Conservation (phyloP, 495 filamentous ascomycete species). For the Penicillium macrosclerotiorum region DNA sequence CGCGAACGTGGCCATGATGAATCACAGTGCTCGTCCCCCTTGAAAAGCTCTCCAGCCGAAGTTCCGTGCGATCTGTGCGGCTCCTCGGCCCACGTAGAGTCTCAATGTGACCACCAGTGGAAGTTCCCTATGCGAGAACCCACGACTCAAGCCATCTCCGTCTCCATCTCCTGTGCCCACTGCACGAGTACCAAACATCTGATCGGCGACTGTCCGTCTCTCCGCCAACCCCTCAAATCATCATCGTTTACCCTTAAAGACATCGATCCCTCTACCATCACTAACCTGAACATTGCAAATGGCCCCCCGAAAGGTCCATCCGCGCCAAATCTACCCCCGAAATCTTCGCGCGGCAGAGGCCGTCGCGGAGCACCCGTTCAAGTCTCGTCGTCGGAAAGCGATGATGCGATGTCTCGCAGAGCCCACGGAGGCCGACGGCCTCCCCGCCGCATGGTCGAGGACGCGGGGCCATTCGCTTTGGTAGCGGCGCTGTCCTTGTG, state of each 20-base stretch:
- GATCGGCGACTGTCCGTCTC: constrained; percentile 46
- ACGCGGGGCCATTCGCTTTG: constrained; percentile 31
- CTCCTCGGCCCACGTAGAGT: constrained; percentile 37
- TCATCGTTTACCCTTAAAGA: constrained; percentile 37
- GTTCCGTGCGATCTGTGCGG: constrained; percentile 48
- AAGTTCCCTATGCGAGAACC: constrained; percentile 27
- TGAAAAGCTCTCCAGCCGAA: constrained; percentile 38
- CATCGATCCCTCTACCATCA: constrained; percentile 34
- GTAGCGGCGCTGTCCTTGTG: constrained; percentile 3
- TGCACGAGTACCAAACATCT: constrained; percentile 47
- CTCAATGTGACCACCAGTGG: constrained; percentile 44
- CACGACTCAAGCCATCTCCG: constrained; percentile 24
- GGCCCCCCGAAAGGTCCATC: neutral
- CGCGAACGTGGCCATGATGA: constrained; percentile 45
- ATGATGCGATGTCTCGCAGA: constrained; percentile 16
- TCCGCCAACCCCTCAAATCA: constrained; percentile 17
- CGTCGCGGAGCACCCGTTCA: constrained; percentile 1
- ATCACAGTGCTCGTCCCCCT: constrained; percentile 32
- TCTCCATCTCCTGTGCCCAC: constrained; percentile 49
- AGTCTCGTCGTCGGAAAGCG: constrained; percentile 7
- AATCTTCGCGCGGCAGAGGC: constrained; percentile 14
- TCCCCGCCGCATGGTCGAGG: constrained; percentile 18
- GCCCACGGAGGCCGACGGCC: constrained; percentile 19
- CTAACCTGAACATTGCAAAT: constrained; percentile 33
- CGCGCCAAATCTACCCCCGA: neutral